Percentiles rank a stretch among this genome's conserved stretches.
Conservation (phyloP, 2,329 filamentous ascomycete species). For the Albophoma yamanashiensis region DNA sequence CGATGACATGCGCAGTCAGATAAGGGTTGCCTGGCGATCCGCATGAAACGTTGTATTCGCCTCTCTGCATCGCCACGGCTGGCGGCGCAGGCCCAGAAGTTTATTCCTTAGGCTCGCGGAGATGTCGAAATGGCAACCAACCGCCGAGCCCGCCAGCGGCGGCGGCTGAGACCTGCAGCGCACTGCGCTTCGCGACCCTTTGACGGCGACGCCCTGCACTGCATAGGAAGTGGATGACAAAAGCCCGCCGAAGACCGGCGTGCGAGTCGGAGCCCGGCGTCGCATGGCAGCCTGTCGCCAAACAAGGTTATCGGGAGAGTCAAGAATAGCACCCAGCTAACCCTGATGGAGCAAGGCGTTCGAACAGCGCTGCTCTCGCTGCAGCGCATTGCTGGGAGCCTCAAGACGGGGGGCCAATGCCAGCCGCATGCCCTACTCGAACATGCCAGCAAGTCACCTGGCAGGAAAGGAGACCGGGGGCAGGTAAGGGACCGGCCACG, state of each 20-base stretch:
- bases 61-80: constrained; percentile 2
- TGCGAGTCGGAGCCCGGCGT: not conserved
- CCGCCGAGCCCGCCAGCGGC: not conserved
- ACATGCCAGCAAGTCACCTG: not conserved
- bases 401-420: not conserved
- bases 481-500: not conserved
- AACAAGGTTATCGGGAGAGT: not conserved
- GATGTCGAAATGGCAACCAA: not conserved
- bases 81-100: not conserved
- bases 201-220: not conserved
- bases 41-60: constrained; percentile 11
- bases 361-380: not conserved
- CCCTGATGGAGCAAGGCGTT: constrained; percentile 3
- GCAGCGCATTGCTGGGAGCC: not conserved
- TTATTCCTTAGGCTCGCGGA: not conserved
- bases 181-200: not conserved
- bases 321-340: constrained; percentile 11
- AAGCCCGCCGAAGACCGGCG: not conserved
- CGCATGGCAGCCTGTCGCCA: not conserved
- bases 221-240: not conserved
- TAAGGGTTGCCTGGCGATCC: not conserved
- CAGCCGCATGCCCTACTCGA: not conserved
- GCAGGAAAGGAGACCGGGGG: not conserved
- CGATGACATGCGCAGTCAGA: not conserved
- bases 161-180: not conserved